Evolutionary conservation across 306 rosid species (phyloP), one percentile per base, ranked within the genome.

Genomic region (Senna siamea): DNA sequence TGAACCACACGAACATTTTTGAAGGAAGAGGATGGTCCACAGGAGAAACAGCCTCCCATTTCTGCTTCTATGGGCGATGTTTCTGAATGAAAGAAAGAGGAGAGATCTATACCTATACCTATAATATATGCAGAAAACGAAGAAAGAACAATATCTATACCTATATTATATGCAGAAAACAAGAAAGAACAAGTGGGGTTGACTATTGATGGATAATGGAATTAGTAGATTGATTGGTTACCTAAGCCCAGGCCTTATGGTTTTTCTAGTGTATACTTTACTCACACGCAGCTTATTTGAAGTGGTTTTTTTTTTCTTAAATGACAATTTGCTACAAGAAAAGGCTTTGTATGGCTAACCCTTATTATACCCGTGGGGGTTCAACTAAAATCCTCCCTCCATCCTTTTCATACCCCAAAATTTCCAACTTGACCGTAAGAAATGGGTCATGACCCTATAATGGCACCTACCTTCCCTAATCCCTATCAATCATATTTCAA

Each of bases 41-140:
- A 63, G 47, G 96, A 93, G 37, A 82, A 70, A 15, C 97, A 89
- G 4, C 82, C 83, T 28, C 98, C 98, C 97, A 93, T 93, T 2
- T 87, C 18, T 75, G 13, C 18, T 62, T 72, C 14, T 58, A 17
- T 12, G 7, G 11, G n/a, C 28, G 59, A 59, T 58, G 11, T 9
- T 60, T 72, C 18, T 59, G 34, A 30, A 26, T 18, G 76, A 75
- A 26, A 26, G 30, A 26, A 71, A 66, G 68, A 28, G 30, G 14
- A 44, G 34, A 38, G 5, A 14, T 7, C 40, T 37, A 37, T 69
- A 20, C 19, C 22, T 66, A 18, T 17, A 2, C n/a, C n/a, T n/a
- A n/a, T n/a, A n/a, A n/a, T 34, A 73, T 53, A 67, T 37, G 50
- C 7, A 12, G 14, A 10, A 17, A 28, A 60, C 0, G n/a, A 2